Evolutionary conservation across 2,329 filamentous ascomycete genomes (phyloP).

Genomic region (Talaromyces piceae): DNA sequence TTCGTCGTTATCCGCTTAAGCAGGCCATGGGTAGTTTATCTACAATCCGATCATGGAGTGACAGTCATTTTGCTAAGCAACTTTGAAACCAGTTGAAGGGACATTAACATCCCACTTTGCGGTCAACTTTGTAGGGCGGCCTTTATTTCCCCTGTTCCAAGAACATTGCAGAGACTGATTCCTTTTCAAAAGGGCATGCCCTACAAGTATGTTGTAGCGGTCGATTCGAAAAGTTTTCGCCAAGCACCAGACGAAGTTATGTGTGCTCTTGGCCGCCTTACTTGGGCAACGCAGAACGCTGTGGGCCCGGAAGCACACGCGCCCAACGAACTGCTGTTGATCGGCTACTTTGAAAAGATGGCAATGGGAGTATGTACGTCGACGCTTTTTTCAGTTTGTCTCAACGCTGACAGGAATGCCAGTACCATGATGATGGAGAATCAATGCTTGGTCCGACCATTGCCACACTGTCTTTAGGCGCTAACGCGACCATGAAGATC

Average conservation of each 20-base stretch:
- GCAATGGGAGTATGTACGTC: constrained; percentile 41
- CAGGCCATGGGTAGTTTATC: constrained; percentile 25
- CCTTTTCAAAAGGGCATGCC: constrained; percentile 43
- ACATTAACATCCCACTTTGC: constrained; percentile 41
- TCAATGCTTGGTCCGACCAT: constrained; percentile 48
- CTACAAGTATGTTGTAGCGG: constrained; percentile 52
- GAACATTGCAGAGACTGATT: constrained; percentile 4
- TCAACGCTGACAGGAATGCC: constrained; percentile 1
- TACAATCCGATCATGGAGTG: background rate
- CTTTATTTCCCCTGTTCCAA: background rate
- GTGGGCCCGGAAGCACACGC: constrained; percentile 26
- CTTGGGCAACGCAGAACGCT: constrained; percentile 45
- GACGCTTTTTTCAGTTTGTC: background rate
- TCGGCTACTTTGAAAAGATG: constrained; percentile 50
- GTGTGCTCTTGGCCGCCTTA: constrained; percentile 42
- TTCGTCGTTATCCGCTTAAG: constrained; percentile 37
- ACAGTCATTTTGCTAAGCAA: background rate
- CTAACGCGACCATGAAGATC: constrained; percentile 45
- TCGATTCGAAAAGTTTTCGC: constrained; percentile 37
- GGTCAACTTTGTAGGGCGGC: constrained; percentile 40
- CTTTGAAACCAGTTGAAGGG: constrained; percentile 26
- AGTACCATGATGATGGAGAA: constrained; percentile 56
- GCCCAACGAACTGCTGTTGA: constrained; percentile 50
- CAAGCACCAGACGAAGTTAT: constrained; percentile 37
- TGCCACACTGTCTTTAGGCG: constrained; percentile 48